These are phyloP conservation scores for Cicer bijugum DNA, from an alignment of 306 rosid species.

Conservation along the genomic window DNA sequence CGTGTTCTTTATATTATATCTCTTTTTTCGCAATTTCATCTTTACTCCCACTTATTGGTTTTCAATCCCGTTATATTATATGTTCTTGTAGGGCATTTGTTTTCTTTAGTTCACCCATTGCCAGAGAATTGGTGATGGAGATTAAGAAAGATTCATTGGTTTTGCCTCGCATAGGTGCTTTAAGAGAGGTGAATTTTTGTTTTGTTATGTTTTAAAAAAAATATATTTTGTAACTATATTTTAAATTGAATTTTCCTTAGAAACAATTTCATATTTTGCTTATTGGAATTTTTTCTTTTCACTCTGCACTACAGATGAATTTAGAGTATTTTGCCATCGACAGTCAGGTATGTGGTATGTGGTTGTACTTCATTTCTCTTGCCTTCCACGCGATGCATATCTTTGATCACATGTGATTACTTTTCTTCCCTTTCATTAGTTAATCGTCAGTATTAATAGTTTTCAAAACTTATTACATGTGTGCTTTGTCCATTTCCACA, in stretches of 20 bases:
- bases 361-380: slow-evolving; percentile 40
- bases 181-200: slow-evolving; percentile 72
- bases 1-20: slow-evolving; percentile 43
- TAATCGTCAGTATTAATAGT: slow-evolving; percentile 9
- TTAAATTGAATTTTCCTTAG: slow-evolving; percentile 35
- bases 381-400: neutral
- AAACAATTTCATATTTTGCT: slow-evolving; percentile 30
- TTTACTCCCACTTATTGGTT: slow-evolving; percentile 38
- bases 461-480: slow-evolving; percentile 29
- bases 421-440: slow-evolving; percentile 22
- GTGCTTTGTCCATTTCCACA: slow-evolving; percentile 38
- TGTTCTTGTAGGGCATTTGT: slow-evolving; percentile 81
- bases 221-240: slow-evolving; percentile 24
- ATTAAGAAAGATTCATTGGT: slow-evolving; percentile 74
- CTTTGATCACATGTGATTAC: slow-evolving; percentile 24
- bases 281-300: slow-evolving; percentile 36
- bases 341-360: slow-evolving; percentile 76
- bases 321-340: slow-evolving; percentile 91
- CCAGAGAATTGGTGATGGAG: slow-evolving; percentile 69
- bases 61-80: slow-evolving; percentile 42
- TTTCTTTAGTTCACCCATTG: slow-evolving; percentile 87
- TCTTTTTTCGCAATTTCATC: slow-evolving; percentile 30
- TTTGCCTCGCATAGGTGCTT: slow-evolving; percentile 86
- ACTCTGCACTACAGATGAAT: slow-evolving; percentile 78
- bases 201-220: slow-evolving; percentile 9